Evolutionary conservation across 805 yeast genomes (phyloP).

Genomic region (Candida schatavii): DNA sequence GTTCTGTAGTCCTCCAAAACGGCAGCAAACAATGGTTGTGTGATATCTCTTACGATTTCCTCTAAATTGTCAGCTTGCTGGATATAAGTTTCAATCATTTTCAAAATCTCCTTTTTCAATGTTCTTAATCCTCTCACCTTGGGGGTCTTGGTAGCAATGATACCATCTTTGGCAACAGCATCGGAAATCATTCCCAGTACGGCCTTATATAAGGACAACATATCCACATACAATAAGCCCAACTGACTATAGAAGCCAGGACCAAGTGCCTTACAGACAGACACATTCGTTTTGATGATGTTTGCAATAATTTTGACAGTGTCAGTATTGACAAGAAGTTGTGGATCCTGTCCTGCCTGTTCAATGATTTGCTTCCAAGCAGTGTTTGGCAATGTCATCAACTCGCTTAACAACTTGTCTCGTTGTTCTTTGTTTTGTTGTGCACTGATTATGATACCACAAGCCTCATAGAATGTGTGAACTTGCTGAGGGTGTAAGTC

Average conservation of each 20-base stretch:
- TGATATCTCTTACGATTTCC: slow-evolving; percentile 77
- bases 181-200: slow-evolving; percentile 83
- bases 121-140: slow-evolving; percentile 94
- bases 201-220: slow-evolving; percentile 85
- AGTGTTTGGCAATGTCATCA: slow-evolving; percentile 89
- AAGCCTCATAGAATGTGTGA: slow-evolving; percentile 96
- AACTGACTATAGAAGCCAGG: slow-evolving; percentile 87
- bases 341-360: slow-evolving; percentile 82
- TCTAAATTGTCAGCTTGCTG: slow-evolving; percentile 83
- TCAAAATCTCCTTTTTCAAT: slow-evolving; percentile 89
- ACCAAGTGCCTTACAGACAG: slow-evolving; percentile 93
- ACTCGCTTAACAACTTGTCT: slow-evolving; percentile 66
- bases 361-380: slow-evolving; percentile 92
- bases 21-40: slow-evolving; percentile 78
- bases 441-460: slow-evolving; percentile 90
- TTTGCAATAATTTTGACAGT: slow-evolving; percentile 91
- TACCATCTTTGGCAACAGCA: slow-evolving; percentile 74
- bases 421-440: slow-evolving; percentile 69
- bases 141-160: slow-evolving; percentile 91
- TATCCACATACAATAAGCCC: slow-evolving; percentile 80
- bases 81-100: slow-evolving; percentile 83
- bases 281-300: slow-evolving; percentile 90
- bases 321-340: slow-evolving; percentile 71
- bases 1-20: slow-evolving; percentile 85
- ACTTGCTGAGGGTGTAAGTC: slow-evolving; percentile 97